A percentile compares a stretch with the other conserved stretches of the same genome.
Conservation (phyloP, 441 rosid genomes). For the Syzygium syzygioides region DNA sequence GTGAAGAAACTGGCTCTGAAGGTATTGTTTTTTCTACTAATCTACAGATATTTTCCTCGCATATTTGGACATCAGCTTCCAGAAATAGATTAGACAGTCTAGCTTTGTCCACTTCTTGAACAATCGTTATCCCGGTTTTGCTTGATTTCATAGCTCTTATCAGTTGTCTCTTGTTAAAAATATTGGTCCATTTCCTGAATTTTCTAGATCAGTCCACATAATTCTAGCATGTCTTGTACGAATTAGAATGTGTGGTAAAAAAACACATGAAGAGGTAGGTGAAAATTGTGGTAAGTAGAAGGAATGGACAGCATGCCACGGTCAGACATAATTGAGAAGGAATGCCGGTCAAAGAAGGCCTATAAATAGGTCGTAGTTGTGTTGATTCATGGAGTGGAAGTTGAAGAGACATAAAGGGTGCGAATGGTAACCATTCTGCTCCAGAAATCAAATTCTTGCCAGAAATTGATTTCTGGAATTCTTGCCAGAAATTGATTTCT, state of each 20-base stretch:
- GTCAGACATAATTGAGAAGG: background rate
- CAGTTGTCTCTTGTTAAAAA: background rate
- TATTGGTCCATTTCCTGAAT: background rate
- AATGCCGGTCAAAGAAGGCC: background rate
- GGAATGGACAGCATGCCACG: background rate
- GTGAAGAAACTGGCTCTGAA: constrained; percentile 81
- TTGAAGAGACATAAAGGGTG: background rate
- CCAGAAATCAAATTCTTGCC: too few relatives aligned
- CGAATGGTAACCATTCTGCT: too few relatives aligned
- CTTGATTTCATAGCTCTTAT: background rate
- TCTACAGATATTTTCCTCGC: background rate
- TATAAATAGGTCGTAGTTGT: background rate
- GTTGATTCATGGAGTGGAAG: background rate
- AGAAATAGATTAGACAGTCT: background rate
- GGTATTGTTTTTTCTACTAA: constrained; percentile 23
- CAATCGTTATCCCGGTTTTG: background rate
- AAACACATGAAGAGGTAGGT: too few relatives aligned
- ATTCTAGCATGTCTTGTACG: background rate
- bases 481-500: too few relatives aligned
- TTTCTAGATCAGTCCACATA: background rate
- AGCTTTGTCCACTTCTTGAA: background rate
- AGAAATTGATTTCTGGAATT: too few relatives aligned
- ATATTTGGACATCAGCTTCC: background rate
- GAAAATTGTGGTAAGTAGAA: too few relatives aligned
- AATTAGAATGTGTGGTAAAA: too few relatives aligned